Conservation (phyloP, 2,329 filamentous ascomycete genomes). For the Echinosphaeria canescens region DNA sequence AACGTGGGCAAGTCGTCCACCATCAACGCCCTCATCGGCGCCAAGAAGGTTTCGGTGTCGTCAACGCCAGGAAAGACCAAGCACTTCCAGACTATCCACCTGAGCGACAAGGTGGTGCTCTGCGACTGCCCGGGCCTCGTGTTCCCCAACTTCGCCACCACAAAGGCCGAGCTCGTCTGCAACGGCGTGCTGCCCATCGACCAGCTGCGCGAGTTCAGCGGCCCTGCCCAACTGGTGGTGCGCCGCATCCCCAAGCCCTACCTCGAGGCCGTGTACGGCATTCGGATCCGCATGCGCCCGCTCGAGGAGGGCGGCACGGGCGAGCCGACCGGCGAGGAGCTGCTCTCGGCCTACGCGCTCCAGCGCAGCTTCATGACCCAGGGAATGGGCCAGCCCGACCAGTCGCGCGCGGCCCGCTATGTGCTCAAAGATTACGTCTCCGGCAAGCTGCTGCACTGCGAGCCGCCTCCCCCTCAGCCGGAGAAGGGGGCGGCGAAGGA, state of each 20-base stretch:
- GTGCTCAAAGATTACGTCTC: conserved; percentile 95
- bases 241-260: conserved; percentile 72
- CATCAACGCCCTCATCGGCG: conserved; percentile 95
- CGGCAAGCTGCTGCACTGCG: conserved; percentile 81
- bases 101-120: conserved; percentile 72
- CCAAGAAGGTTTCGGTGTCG: conserved; percentile 97
- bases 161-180: conserved; percentile 89
- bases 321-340: conserved; percentile 60
- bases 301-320: conserved; percentile 88
- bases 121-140: conserved; percentile 98
- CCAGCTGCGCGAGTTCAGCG: conserved; percentile 81
- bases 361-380: conserved; percentile 82
- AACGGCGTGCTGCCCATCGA: conserved; percentile 93
- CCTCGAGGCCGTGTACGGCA: conserved; percentile 83
- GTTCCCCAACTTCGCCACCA: conserved; percentile 93
- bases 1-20: conserved; percentile 99
- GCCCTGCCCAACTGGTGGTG: conserved; percentile 65
- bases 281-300: conserved; percentile 63
- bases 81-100: conserved; percentile 95
- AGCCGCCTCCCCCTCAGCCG: conserved; percentile 44
- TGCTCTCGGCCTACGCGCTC: conserved; percentile 68
- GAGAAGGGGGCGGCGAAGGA: conserved; percentile 39
- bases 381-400: conserved; percentile 78
- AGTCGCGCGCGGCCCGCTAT: conserved; percentile 74
- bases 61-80: conserved; percentile 97